These are phyloP conservation scores for Seiridium unicorne DNA, from an alignment of 2,329 filamentous ascomycete species.

Conservation along the genomic window DNA sequence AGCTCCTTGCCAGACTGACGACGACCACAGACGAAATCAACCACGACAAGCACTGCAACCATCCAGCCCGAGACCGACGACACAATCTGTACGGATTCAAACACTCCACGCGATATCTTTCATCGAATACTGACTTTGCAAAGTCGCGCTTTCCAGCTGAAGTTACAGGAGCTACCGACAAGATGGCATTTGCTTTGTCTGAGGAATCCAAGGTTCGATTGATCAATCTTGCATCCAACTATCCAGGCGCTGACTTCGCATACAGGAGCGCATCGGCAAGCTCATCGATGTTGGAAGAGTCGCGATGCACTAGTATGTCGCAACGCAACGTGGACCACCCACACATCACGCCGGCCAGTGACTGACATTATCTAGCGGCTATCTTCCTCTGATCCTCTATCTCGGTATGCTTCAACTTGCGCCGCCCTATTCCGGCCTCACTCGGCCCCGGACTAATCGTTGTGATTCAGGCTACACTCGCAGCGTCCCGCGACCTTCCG, in stretches of 20 bases:
- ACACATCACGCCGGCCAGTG: not conserved
- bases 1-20: not conserved
- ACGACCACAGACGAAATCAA: not conserved
- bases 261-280: slow-evolving; percentile 93
- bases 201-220: slow-evolving; percentile 88
- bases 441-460: not conserved
- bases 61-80: not conserved
- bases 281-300: slow-evolving; percentile 93
- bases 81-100: not conserved
- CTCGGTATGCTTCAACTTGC: slow-evolving; percentile 61
- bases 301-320: slow-evolving; percentile 87
- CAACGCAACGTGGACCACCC: not conserved
- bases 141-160: not conserved
- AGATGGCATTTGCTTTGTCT: slow-evolving; percentile 66
- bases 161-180: slow-evolving; percentile 20
- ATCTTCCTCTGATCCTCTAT: slow-evolving; percentile 94
- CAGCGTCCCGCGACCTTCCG: slow-evolving; percentile 83
- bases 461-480: slow-evolving; percentile 74
- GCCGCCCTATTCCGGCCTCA: not conserved
- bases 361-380: slow-evolving; percentile 66
- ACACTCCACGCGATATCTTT: not conserved
- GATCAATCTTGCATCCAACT: not conserved
- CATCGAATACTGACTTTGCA: not conserved
- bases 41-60: not conserved
- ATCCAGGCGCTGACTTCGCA: slow-evolving; percentile 11